Evolutionary conservation across 2,329 filamentous ascomycete genomes (phyloP), one percentile per base, ranked within the genome.

Genomic region (Colletotrichum australisinense): DNA sequence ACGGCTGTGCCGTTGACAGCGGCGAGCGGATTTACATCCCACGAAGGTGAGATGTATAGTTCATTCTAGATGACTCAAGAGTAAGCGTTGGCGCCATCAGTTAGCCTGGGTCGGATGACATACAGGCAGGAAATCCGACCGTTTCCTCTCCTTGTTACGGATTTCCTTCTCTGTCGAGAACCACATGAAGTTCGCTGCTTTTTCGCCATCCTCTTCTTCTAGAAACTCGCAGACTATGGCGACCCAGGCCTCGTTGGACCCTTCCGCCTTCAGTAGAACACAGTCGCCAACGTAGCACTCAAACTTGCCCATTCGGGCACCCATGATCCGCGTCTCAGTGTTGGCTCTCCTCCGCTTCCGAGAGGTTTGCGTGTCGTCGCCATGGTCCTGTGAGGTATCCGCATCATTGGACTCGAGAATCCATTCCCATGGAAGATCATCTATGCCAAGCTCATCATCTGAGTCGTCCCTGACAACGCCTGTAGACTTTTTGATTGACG

Each of bases 91-190:
- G 22, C n/a, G 8, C 19, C 14, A 30, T n/a, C 19, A 22, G 24
- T 16, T 14, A 11, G 16, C 22, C 32, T 62, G 7, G 68, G 26
- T 62, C 7, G 30, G n/a, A 56, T 7, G 28, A 78, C 84, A 71
- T 85, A 93, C 91, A 79, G 90, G 90, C 65, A 97, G 82, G 72
- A 91, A 94, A 83, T 99, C 97, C 14, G 86, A 88, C 78, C 95
- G 88, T 84, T 97, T 97, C 84, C 94, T 96, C 71, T 91, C 89
- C 80, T 92, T 93, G 78, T 94, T 97, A 32, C 93, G 90, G 74
- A 98, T 94, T 83, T 98, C 96, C 78, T 93, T 94, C 78, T 97
- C 94, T 0, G 94, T 95, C 0, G 94, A 95, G 80, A 99, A 98
- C 97, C 97, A 99, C 88, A 98, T 93, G 79, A 99, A 97, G 75